Conservation (phyloP, 129 eudicot species). For the Rutidosis leptorrhynchoides region DNA sequence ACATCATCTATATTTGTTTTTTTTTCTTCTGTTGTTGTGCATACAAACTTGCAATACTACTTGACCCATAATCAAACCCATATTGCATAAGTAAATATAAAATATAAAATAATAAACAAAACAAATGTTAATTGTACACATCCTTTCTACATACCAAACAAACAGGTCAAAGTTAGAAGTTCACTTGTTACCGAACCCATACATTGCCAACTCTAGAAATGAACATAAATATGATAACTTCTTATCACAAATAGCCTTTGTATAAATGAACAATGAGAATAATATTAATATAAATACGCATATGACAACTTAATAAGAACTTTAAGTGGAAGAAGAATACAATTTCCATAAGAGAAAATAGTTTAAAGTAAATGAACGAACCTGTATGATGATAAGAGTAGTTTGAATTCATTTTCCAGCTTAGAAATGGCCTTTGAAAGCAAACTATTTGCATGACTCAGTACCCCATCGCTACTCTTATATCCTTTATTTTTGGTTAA, state of each 20-base stretch:
- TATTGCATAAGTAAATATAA: too few relatives aligned
- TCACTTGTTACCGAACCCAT: background rate
- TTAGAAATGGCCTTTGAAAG: conserved; percentile 83
- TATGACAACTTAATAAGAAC: background rate
- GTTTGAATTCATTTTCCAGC: conserved; percentile 88
- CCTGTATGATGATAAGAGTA: conserved; percentile 79
- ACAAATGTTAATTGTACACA: too few relatives aligned
- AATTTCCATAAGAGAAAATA: background rate
- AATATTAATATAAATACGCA: too few relatives aligned
- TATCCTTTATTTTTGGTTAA: conserved; percentile 75
- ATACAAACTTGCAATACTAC: too few relatives aligned
- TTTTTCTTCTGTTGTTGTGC: too few relatives aligned
- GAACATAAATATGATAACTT: background rate
- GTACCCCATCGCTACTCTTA: conserved; percentile 87
- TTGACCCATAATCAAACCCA: too few relatives aligned
- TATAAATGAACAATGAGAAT: background rate
- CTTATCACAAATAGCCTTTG: background rate
- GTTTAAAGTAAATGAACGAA: conserved; percentile 18
- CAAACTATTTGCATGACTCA: conserved; percentile 72
- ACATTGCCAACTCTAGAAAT: too few relatives aligned
- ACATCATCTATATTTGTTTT: too few relatives aligned
- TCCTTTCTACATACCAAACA: too few relatives aligned
- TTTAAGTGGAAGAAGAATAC: background rate
- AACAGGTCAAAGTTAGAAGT: too few relatives aligned
- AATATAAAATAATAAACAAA: too few relatives aligned